Base-by-base conservation (phyloP, 164 flowering plant species). In the Echeveria elegans region DNA sequence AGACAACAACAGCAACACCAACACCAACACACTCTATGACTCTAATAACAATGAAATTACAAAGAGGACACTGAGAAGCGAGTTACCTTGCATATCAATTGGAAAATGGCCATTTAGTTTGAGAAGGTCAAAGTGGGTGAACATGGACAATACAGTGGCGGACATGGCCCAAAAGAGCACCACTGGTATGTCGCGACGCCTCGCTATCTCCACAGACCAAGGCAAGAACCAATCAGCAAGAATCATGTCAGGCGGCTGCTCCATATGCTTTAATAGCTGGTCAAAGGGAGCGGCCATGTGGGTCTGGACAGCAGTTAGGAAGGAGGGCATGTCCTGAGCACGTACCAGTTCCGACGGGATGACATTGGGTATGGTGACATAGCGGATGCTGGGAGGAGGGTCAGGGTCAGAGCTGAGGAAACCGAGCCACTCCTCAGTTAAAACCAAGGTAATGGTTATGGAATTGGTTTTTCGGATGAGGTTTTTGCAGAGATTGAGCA, bases 381-480 rank as follows among this genome's bases (percentile, higher is more conserved):
- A 75, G 14, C 75, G 77, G 15, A 90, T 60, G 71, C 75, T 74
- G 10, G 73, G 41, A 9, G 83, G 84, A 7, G 81, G 85, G 63
- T 23, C 71, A 0, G 71, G 59, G 0, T 67, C 77, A 5, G 88
- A 75, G 45, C 72, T 73, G 45, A 89, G 66, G 76, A 86, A 70
- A 68, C 83, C 77, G 30, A 73, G 77, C 97, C 97, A 91, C 76
- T 91, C 97, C 29, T 91, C 88, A 0, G 96, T 88, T 50, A 92
- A 76, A 23, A 86, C 85, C 56, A 91, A 78, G 64, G 88, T 82
- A 64, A 91, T 71, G 69, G 64, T 30, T 40, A 79, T 4, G 52
- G 68, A 59, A 0, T 52, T 23, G 2, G 21, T 34, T 9, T 14
- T 40, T 9, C 74, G 38, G n/a, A 72, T 52, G 1, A 88, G 69